A percentile compares a stretch with the other conserved stretches of the same genome.
These are phyloP conservation scores for Lentinula aciculospora DNA, from an alignment of 768 basidiomycete genomes.

Conservation along the genomic window DNA sequence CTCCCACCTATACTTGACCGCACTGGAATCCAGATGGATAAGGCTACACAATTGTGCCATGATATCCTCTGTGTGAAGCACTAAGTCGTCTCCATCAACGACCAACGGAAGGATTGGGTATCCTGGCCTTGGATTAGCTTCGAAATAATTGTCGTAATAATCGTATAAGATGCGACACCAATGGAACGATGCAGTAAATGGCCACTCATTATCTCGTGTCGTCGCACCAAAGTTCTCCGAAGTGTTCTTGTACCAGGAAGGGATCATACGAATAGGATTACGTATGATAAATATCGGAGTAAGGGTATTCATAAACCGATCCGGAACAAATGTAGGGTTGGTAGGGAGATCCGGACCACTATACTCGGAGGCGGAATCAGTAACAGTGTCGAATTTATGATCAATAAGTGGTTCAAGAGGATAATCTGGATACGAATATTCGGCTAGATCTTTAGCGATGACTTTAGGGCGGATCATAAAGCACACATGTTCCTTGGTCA, in stretches of 20 bases:
- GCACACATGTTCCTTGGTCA: slow-evolving; percentile 5
- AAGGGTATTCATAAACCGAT: slow-evolving; percentile 3
- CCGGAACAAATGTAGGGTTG: slow-evolving; percentile 2
- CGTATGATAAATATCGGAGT: slow-evolving; percentile 3
- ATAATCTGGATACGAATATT: slow-evolving; percentile 1
- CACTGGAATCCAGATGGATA: background rate
- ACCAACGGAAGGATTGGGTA: background rate
- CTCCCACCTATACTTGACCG: slow-evolving; percentile 3
- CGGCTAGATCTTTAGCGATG: background rate
- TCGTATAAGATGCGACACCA: slow-evolving; percentile 3
- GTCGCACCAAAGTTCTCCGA: background rate
- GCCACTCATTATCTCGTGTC: background rate
- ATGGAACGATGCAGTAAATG: background rate
- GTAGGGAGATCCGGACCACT: background rate
- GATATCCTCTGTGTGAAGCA: background rate
- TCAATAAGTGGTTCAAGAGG: background rate
- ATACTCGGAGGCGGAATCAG: background rate
- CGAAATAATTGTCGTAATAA: slow-evolving; percentile 1
- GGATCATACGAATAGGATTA: background rate
- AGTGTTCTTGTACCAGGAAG: background rate
- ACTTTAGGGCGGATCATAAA: background rate
- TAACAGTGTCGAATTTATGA: background rate
- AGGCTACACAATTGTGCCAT: background rate
- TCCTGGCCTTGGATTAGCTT: background rate
- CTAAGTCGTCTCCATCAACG: background rate